Conservation (phyloP, 169 alveolate species). For the Blepharisma undulans region DNA sequence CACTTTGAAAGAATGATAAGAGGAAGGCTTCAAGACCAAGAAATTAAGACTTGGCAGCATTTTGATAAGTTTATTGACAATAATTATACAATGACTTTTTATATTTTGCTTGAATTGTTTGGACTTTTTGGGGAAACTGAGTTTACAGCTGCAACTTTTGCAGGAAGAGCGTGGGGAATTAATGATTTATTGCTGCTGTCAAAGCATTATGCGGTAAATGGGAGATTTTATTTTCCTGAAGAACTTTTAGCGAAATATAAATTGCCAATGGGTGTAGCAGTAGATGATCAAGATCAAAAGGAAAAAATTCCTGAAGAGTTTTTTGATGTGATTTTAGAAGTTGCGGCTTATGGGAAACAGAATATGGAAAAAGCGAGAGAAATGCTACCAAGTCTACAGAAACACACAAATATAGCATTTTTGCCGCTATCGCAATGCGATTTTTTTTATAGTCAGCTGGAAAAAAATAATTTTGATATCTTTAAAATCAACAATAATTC, state of each 20-base stretch:
- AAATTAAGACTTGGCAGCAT: not conserved
- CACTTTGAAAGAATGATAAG: conserved; percentile 34
- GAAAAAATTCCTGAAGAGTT: conserved; percentile 20
- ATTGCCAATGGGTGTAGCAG: not conserved
- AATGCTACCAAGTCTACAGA: not conserved
- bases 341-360: conserved; percentile 39
- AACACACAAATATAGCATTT: conserved; percentile 28
- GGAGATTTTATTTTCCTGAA: conserved; percentile 39
- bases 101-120: not conserved
- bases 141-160: conserved; percentile 36
- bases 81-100: conserved; percentile 28
- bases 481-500: not conserved
- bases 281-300: not conserved
- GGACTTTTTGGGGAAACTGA: not conserved
- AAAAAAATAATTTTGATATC: conserved; percentile 25
- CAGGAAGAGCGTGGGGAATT: conserved; percentile 36
- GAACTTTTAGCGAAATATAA: conserved; percentile 6
- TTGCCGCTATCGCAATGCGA: conserved; percentile 14
- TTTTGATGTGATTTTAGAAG: conserved; percentile 36
- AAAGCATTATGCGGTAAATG: not conserved
- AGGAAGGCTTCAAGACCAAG: conserved; percentile 25
- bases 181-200: not conserved
- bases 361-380: conserved; percentile 37
- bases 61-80: conserved; percentile 33
- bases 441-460: not conserved